Evolutionary conservation across 176 grass and related monocot genomes (phyloP), one percentile per base, ranked within the genome.

Genomic region (Saccharum spontaneum): DNA sequence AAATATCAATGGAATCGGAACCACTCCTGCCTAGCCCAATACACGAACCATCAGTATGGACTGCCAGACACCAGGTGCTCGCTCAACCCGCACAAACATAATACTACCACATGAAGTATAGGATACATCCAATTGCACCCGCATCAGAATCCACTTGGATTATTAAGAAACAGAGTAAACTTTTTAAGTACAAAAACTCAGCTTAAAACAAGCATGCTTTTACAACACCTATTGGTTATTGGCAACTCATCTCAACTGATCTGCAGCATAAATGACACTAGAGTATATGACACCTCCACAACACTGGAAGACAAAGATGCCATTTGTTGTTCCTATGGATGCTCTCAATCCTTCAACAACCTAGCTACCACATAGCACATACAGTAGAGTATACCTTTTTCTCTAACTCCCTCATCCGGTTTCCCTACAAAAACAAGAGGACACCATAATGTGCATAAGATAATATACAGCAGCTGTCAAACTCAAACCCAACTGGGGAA

Each of bases 331-430:
- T 74, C 82, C 50, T 89, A 92, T 77, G 20, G 67, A 75, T 88
- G 79, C 69, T 75, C 69, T 84, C 39, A 69, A 39, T 84, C 57
- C 75, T 83, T 73, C 66, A 88, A 72, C 57, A 83, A 48, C 52
- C 83, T 77, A 63, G 38, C 78, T 50, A 84, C 64, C 50, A 36
- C 30, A 36, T 72, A 77, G 20, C 63, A 36, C 39, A 36, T 72
- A 77, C 55, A 22, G 55, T 64, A 64, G 61, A 64, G 49, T 67
- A 77, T 46, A 52, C n/a, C 45, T 49, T 24, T 70, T 75, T 15
- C 52, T 54, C 77, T 30, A 54, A 63, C 12, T 34, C 63, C 28
- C 28, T 44, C 41, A 22, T 45, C 66, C 39, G 17, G 31, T 34
- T 64, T 22, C 67, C 40, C 84, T 87, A 70, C 34, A 59, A 78